Conservation (phyloP, 768 basidiomycete species). For the Termitomyces sp. region DNA sequence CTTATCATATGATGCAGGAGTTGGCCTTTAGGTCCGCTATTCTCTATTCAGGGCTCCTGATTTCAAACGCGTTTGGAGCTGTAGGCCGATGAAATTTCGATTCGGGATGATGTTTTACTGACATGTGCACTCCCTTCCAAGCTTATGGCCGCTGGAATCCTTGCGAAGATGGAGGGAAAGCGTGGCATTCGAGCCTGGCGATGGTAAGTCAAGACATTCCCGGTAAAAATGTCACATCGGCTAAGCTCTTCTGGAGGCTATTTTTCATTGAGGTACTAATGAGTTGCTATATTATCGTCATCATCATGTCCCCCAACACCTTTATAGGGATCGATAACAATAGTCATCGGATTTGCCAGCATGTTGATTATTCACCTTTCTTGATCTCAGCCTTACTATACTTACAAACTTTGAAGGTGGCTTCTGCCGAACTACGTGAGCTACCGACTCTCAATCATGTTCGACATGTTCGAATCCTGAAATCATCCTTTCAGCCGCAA, state of each 20-base stretch:
- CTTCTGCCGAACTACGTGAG: slow-evolving; percentile 54
- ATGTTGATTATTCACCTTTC: slow-evolving; percentile 32
- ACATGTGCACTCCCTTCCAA: slow-evolving; percentile 16
- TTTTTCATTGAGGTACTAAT: slow-evolving; percentile 59
- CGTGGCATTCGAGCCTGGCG: slow-evolving; percentile 66
- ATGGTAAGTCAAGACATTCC: slow-evolving; percentile 36
- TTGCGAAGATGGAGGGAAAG: slow-evolving; percentile 62
- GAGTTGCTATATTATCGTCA: background rate
- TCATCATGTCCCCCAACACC: background rate
- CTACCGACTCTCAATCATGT: background rate
- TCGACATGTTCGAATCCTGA: background rate
- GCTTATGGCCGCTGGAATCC: slow-evolving; percentile 73
- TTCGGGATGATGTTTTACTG: background rate
- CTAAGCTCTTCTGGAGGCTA: slow-evolving; percentile 33
- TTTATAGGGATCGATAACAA: slow-evolving; percentile 55
- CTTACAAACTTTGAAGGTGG: slow-evolving; percentile 31
- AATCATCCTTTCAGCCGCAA: slow-evolving; percentile 33
- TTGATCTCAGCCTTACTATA: background rate
- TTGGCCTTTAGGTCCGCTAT: slow-evolving; percentile 60
- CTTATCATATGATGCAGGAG: slow-evolving; percentile 34
- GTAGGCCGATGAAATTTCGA: slow-evolving; percentile 29
- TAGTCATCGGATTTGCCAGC: slow-evolving; percentile 47
- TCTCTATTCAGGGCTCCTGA: slow-evolving; percentile 52
- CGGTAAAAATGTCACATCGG: background rate
- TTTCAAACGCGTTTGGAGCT: slow-evolving; percentile 64